Evolutionary conservation across 2,329 filamentous ascomycete species (phyloP).

Genomic region (Cryphonectria carpinicola): DNA sequence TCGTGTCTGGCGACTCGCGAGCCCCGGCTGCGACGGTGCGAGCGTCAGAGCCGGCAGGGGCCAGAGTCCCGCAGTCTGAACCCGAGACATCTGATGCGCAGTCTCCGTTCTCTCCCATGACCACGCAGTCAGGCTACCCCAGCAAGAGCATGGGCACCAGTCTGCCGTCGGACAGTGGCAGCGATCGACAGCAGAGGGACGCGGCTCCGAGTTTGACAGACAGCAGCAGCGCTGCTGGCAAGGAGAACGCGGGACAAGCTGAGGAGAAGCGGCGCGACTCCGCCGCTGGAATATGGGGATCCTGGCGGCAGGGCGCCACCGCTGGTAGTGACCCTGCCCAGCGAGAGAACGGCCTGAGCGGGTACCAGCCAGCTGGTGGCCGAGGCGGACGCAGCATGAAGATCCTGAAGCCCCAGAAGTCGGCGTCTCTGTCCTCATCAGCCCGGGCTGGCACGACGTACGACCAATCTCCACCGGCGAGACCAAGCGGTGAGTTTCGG

Average conservation of each 20-base stretch:
- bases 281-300: slow-evolving; percentile 67
- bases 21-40: slow-evolving; percentile 21
- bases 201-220: slow-evolving; percentile 38
- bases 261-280: slow-evolving; percentile 48
- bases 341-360: slow-evolving; percentile 61
- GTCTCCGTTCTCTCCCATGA: slow-evolving; percentile 35
- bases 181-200: slow-evolving; percentile 46
- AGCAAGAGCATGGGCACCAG: slow-evolving; percentile 41
- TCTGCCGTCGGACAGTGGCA: slow-evolving; percentile 48
- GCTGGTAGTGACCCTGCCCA: slow-evolving; percentile 55
- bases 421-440: slow-evolving; percentile 52
- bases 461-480: slow-evolving; percentile 53
- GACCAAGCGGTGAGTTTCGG: slow-evolving; percentile 53
- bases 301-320: slow-evolving; percentile 66
- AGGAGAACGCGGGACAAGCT: slow-evolving; percentile 32
- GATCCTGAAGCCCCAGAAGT: slow-evolving; percentile 79
- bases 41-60: slow-evolving; percentile 28
- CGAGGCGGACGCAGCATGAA: slow-evolving; percentile 76
- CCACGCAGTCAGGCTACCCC: slow-evolving; percentile 40
- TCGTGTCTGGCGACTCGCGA: slow-evolving; percentile 42
- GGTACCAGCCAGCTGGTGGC: slow-evolving; percentile 70
- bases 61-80: slow-evolving; percentile 35
- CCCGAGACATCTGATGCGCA: slow-evolving; percentile 35
- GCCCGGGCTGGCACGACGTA: slow-evolving; percentile 55
- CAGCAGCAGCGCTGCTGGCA: slow-evolving; percentile 30